phyloP scores from a whole-genome alignment of 164 flowering plant genomes.

The Platanus orientalis region DNA sequence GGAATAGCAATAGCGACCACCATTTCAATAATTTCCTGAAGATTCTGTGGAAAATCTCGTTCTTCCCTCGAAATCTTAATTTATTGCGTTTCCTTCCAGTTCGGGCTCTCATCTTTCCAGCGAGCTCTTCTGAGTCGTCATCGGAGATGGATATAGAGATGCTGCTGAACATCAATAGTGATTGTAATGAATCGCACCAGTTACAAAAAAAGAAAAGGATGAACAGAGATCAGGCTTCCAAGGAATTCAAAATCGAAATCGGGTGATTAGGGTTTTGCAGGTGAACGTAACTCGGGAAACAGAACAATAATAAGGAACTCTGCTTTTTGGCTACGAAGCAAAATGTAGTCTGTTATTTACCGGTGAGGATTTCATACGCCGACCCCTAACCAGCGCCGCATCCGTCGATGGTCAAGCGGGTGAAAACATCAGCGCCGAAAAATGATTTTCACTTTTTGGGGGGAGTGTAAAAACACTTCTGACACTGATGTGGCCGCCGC shows the following conservation, averaged over 20 bases:
- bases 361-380: too few relatives aligned
- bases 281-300: too few relatives aligned
- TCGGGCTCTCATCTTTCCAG: slow-evolving; percentile 38
- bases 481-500: too few relatives aligned
- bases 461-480: too few relatives aligned
- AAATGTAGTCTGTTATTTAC: too few relatives aligned
- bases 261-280: too few relatives aligned
- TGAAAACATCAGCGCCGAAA: too few relatives aligned
- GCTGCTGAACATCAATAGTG: slow-evolving; percentile 31
- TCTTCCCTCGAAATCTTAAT: slow-evolving; percentile 25
- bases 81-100: slow-evolving; percentile 62
- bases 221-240: background rate
- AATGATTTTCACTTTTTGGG: too few relatives aligned
- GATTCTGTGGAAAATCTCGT: slow-evolving; percentile 28
- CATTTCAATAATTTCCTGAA: slow-evolving; percentile 36
- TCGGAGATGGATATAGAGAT: slow-evolving; percentile 55
- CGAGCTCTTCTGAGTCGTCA: slow-evolving; percentile 48
- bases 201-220: background rate
- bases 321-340: too few relatives aligned
- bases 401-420: too few relatives aligned
- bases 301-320: too few relatives aligned
- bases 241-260: background rate
- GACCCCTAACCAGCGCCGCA: too few relatives aligned
- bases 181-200: background rate
- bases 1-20: slow-evolving; percentile 49